phyloP scores from a whole-genome alignment of 192 early-diverging fungal genomes.

The Allomyces macrogynus region DNA sequence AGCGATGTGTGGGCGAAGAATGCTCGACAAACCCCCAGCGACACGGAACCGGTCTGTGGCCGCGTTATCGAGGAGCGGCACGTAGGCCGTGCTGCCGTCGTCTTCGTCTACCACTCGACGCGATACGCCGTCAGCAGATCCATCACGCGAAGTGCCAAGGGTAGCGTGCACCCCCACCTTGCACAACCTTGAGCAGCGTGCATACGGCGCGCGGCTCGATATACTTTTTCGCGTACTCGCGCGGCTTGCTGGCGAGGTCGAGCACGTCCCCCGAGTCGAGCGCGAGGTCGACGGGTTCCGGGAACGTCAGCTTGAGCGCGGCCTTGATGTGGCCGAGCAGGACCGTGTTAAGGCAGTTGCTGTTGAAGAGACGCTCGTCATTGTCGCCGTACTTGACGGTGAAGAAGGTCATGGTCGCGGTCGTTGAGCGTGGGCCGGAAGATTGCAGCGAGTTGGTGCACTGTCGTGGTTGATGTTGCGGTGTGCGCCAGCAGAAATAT shows the following conservation, averaged over 20 bases:
- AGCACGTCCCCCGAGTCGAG: slow-evolving; percentile 31
- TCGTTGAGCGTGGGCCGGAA: no score
- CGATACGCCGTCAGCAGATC: no score
- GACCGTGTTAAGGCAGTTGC: slow-evolving; percentile 23
- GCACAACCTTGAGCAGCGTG: not conserved
- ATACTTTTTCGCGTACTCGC: slow-evolving; percentile 30
- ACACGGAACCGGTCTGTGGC: no score
- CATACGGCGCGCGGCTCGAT: slow-evolving; percentile 10
- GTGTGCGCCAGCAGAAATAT: no score
- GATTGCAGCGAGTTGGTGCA: no score
- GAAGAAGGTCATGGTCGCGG: slow-evolving; percentile 11
- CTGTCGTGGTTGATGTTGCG: no score
- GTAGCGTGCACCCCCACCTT: not conserved
- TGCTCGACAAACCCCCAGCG: no score
- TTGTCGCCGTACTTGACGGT: slow-evolving; percentile 25
- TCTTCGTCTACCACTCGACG: no score
- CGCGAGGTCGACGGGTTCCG: slow-evolving; percentile 18
- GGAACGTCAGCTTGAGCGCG: not conserved
- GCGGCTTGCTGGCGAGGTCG: slow-evolving; percentile 23
- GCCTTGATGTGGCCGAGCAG: slow-evolving; percentile 19
- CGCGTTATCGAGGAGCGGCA: no score
- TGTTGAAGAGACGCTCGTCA: slow-evolving; percentile 26
- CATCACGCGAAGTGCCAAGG: no score
- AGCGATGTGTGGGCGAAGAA: no score
- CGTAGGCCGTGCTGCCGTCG: no score